Conservation (phyloP, 805 yeast species). For the Saturnispora mendoncae region DNA sequence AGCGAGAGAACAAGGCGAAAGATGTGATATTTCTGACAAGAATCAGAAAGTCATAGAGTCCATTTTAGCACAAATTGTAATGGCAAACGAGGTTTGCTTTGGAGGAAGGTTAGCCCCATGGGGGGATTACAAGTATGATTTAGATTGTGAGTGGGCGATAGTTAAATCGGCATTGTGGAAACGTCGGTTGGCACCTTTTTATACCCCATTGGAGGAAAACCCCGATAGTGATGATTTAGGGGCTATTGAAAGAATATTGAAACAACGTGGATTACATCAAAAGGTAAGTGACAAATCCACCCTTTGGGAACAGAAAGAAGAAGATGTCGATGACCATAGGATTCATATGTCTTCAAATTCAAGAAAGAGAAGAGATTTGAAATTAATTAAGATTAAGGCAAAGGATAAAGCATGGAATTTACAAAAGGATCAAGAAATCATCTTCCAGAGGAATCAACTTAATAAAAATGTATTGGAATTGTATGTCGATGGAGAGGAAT, state of each 20-base stretch:
- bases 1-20: neutral
- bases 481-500: conserved; percentile 66
- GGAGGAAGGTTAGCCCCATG: conserved; percentile 92
- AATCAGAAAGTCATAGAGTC: conserved; percentile 45
- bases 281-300: conserved; percentile 29
- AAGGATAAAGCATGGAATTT: conserved; percentile 30
- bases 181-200: conserved; percentile 81
- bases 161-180: conserved; percentile 65
- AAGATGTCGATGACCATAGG: conserved; percentile 56
- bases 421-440: conserved; percentile 20
- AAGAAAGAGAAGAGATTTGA: conserved; percentile 41
- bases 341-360: conserved; percentile 40
- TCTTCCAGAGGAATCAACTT: conserved; percentile 30
- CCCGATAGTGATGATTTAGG: conserved; percentile 63
- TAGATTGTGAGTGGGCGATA: conserved; percentile 63
- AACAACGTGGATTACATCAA: conserved; percentile 12
- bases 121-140: conserved; percentile 72
- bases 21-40: conserved; percentile 20
- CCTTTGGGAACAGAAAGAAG: conserved; percentile 48
- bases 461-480: conserved; percentile 44
- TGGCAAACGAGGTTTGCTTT: conserved; percentile 66
- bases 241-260: conserved; percentile 47
- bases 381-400: conserved; percentile 32
- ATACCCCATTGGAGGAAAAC: conserved; percentile 77
- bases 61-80: conserved; percentile 48